phyloP scores from a whole-genome alignment of 768 basidiomycete genomes.

The Exidia glandulosa region DNA sequence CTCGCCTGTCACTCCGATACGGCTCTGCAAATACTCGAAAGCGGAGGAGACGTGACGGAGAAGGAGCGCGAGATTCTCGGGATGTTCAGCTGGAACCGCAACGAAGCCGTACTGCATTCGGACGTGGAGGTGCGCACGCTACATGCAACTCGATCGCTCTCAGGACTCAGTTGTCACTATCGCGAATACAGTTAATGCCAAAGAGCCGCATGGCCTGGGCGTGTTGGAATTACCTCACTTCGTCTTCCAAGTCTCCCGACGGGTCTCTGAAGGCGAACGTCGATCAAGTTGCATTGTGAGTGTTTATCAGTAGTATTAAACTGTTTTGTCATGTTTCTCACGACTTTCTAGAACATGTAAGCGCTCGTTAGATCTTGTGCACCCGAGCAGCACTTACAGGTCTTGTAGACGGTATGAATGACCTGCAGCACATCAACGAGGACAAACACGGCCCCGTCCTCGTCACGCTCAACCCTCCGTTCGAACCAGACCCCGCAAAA shows the following conservation, averaged over 20 bases:
- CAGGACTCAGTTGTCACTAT: not conserved
- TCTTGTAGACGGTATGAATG: conserved; percentile 71
- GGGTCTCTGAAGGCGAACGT: conserved; percentile 35
- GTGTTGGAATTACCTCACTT: conserved; percentile 71
- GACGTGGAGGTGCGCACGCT: conserved; percentile 37
- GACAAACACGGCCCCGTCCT: conserved; percentile 47
- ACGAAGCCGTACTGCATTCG: conserved; percentile 56
- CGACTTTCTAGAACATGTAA: conserved; percentile 32
- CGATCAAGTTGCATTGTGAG: conserved; percentile 52
- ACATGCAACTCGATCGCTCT: not conserved
- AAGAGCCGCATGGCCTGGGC: conserved; percentile 50
- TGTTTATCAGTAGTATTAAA: conserved; percentile 6
- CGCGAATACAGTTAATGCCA: conserved; percentile 50
- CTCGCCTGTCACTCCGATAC: conserved; percentile 65
- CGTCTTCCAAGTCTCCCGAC: conserved; percentile 25
- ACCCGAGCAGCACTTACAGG: no score
- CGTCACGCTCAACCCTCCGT: conserved; percentile 64
- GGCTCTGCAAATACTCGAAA: conserved; percentile 36
- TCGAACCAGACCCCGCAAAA: conserved; percentile 38
- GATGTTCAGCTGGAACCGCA: conserved; percentile 54
- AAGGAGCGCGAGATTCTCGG: conserved; percentile 47
- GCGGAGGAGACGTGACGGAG: conserved; percentile 36
- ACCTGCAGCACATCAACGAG: conserved; percentile 55
- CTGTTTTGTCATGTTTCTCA: conserved; percentile 3
- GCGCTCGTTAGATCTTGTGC: no score